Evolutionary conservation across 768 basidiomycete genomes (phyloP), one percentile per base, ranked within the genome.

Genomic region (Tylopilus subfusipes): DNA sequence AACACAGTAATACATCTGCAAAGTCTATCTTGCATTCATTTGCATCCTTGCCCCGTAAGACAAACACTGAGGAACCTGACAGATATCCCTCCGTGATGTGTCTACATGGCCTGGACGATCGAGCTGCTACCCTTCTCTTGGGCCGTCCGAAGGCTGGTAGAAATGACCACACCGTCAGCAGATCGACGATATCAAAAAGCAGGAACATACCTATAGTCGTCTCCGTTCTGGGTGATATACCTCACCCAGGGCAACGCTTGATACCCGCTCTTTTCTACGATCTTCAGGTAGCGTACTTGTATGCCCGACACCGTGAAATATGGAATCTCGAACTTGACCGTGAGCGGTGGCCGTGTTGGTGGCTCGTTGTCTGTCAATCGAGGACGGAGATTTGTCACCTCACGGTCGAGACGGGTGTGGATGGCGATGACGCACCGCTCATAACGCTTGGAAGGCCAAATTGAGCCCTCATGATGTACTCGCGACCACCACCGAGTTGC

Each of bases 271-370:
- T 98, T 98, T 74, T 99, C 97, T 0, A 98, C 94, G 49, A 99
- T 93, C 73, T 98, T 98, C 58, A 99, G 81, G 72, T 98, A 98
- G 48, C 97, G 84, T 14, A 99, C 97, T 72, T 98, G 96, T 54
- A 98, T 94, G 5, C 95, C 95, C 0, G 93, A 95, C 5, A 97
- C 93, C 0, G 96, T 98, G 70, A 98, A 98, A 74, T 98, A 98
- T 0, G 97, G 96, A 39, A 99, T 98, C 75, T 98, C 96, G 59
- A 94, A 99, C 72, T 93, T 94, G 69, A 98, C 96, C 0, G 91
- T 91, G 58, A 98, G 97, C 1, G 97, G 97, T 11, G 94, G 86
- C 21, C 93, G 88, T 65, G 93, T 92, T 5, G 67, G 63, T 12
- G 58, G 45, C 58, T 95, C 93, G 36, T 81, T 74, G 42, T 95